Evolutionary conservation across 257 asterid species (phyloP).

Genomic region (Solanum bulbocastanum): DNA sequence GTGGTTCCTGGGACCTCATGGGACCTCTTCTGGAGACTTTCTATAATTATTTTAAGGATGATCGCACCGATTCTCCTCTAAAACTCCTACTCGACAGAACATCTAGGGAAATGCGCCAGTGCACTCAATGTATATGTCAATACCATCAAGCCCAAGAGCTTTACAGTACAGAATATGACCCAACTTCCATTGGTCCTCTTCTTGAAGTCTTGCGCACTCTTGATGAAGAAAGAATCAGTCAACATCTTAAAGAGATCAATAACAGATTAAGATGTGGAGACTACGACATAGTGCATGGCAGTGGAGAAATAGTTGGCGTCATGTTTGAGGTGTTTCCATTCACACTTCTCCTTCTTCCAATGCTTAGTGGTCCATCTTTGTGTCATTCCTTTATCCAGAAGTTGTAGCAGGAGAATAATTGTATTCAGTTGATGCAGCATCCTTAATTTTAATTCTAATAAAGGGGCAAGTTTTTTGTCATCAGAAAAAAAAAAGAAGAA

Average conservation of each 20-base stretch:
- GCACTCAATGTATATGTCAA: constrained; percentile 79
- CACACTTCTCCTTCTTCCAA: neutral
- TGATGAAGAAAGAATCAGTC: constrained; percentile 78
- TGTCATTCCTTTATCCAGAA: neutral
- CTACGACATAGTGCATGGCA: constrained; percentile 41
- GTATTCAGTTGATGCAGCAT: neutral
- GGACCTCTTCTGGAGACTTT: constrained; percentile 94
- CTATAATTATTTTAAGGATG: constrained; percentile 68
- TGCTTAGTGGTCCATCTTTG: neutral
- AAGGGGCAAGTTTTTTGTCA: neutral
- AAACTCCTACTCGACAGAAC: constrained; percentile 63
- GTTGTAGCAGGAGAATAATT: neutral
- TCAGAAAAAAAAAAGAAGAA: too few relatives aligned
- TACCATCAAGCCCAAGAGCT: constrained; percentile 91
- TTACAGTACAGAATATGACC: constrained; percentile 61
- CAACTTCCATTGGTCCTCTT: constrained; percentile 62
- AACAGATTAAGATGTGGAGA: constrained; percentile 42
- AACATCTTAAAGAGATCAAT: constrained; percentile 70
- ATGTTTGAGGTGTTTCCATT: constrained; percentile 71
- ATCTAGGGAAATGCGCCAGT: constrained; percentile 57
- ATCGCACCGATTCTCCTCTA: constrained; percentile 62
- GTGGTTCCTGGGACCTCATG: constrained; percentile 81
- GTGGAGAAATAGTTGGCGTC: constrained; percentile 68
- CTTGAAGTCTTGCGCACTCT: constrained; percentile 66
- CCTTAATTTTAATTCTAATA: neutral